Percentiles rank a stretch among this genome's conserved stretches.
These are phyloP conservation scores for Yamadazyma nakazawae DNA, from an alignment of 805 yeast genomes.

Conservation along the genomic window DNA sequence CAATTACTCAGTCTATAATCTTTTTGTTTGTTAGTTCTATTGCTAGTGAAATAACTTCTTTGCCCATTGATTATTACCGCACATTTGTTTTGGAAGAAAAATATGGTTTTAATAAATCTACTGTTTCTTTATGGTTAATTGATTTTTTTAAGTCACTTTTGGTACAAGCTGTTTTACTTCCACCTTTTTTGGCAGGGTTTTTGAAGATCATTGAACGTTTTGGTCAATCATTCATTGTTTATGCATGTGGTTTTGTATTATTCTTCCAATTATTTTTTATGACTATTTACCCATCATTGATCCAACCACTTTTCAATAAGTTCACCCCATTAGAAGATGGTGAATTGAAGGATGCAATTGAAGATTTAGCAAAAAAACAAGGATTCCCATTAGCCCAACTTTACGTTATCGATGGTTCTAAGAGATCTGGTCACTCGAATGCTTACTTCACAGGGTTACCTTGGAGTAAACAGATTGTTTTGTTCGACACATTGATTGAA, in stretches of 20 bases:
- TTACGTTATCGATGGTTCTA: constrained; percentile 94
- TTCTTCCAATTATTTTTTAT: constrained; percentile 68
- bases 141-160: constrained; percentile 64
- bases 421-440: constrained; percentile 92
- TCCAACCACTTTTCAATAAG: constrained; percentile 91
- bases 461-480: constrained; percentile 93
- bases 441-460: constrained; percentile 97
- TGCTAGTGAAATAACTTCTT: constrained; percentile 48
- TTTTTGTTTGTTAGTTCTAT: constrained; percentile 56
- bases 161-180: constrained; percentile 57
- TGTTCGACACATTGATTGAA: constrained; percentile 86
- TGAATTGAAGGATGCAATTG: constrained; percentile 77
- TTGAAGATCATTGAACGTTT: constrained; percentile 77
- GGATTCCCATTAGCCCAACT: constrained; percentile 84
- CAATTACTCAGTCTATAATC: constrained; percentile 65
- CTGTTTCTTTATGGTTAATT: constrained; percentile 63
- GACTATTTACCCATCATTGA: constrained; percentile 77
- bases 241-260: constrained; percentile 70
- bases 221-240: constrained; percentile 78
- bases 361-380: constrained; percentile 68
- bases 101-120: constrained; percentile 89
- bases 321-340: constrained; percentile 89
- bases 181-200: constrained; percentile 70
- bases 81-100: constrained; percentile 89
- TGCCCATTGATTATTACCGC: constrained; percentile 72